phyloP scores from a whole-genome alignment of 139 green algal species.

The Chlorella sorokiniana region DNA sequence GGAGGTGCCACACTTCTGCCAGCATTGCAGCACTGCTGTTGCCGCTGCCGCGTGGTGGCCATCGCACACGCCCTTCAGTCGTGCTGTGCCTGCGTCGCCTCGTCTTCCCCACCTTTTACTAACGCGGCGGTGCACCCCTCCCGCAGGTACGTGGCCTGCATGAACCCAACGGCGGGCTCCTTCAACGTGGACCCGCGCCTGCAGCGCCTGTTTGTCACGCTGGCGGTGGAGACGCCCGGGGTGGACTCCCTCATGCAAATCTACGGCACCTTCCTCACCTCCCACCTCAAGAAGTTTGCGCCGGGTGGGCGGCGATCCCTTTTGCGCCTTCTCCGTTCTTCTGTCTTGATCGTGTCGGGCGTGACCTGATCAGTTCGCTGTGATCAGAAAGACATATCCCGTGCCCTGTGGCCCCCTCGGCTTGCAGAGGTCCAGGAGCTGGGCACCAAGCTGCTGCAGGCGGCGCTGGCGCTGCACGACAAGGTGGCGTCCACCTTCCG shows the following conservation, averaged over 20 bases:
- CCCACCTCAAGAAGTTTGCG: conserved; percentile 78
- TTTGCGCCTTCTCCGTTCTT: too few species aligned
- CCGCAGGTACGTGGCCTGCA: conserved; percentile 76
- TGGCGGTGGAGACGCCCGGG: conserved; percentile 87
- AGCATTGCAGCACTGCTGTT: too few species aligned
- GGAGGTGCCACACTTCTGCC: too few species aligned
- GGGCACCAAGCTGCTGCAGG: conserved; percentile 81
- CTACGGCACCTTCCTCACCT: conserved; percentile 83
- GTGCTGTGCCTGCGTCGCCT: not conserved
- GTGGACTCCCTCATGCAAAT: conserved; percentile 90
- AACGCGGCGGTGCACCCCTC: not conserved
- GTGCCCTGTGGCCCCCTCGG: not conserved
- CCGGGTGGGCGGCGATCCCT: not conserved
- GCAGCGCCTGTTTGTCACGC: conserved; percentile 92
- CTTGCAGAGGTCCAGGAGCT: conserved; percentile 72
- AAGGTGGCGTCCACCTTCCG: conserved; percentile 83
- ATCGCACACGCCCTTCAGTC: too few species aligned
- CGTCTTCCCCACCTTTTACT: not conserved
- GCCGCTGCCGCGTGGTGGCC: too few species aligned
- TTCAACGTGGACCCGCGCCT: conserved; percentile 91
- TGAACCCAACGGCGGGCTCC: conserved; percentile 91
- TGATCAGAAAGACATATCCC: too few species aligned
- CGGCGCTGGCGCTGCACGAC: conserved; percentile 84
- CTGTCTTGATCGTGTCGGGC: too few species aligned
- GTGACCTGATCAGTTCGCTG: too few species aligned